phyloP scores from a whole-genome alignment of 2,329 filamentous ascomycete genomes.

The Colletotrichum destructivum region DNA sequence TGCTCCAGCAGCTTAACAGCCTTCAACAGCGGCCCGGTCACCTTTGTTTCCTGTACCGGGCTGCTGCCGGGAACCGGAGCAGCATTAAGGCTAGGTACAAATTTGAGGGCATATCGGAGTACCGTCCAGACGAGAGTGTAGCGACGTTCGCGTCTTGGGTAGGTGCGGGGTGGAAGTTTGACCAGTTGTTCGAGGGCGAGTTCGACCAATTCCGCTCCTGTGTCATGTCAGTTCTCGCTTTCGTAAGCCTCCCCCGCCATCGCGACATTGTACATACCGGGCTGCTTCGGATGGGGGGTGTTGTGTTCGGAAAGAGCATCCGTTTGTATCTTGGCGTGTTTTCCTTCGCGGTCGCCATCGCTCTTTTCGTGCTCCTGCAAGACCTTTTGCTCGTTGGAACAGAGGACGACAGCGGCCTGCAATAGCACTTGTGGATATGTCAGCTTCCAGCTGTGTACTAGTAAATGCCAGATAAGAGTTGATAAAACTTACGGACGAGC shows the following conservation, averaged over 20 bases:
- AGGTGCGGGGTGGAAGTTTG: conserved; percentile 63
- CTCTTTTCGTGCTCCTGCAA: conserved; percentile 51
- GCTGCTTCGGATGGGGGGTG: conserved; percentile 51
- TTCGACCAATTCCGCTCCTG: conserved; percentile 69
- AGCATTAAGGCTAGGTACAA: conserved; percentile 65
- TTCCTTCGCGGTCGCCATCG: conserved; percentile 48
- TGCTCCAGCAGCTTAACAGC: conserved; percentile 68
- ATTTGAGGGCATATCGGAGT: conserved; percentile 62
- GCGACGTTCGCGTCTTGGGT: conserved; percentile 61
- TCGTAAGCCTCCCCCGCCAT: conserved; percentile 26
- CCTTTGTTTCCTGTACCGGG: conserved; percentile 47
- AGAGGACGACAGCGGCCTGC: conserved; percentile 58
- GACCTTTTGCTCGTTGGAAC: conserved; percentile 58
- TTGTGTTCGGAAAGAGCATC: conserved; percentile 50
- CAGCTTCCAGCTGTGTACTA: conserved; percentile 20
- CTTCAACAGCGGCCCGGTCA: conserved; percentile 62
- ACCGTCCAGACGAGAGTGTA: conserved; percentile 60
- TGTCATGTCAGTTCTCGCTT: conserved; percentile 13
- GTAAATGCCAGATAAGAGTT: conserved; percentile 2
- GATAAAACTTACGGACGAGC: conserved; percentile 58
- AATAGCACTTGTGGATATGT: conserved; percentile 59
- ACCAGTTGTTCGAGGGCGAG: conserved; percentile 65
- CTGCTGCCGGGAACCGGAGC: conserved; percentile 60
- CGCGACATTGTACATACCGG: conserved; percentile 51
- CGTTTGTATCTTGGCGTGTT: conserved; percentile 51